These are phyloP conservation scores for Pinus albicaulis DNA, from an alignment of 75 land plant genomes.

Conservation along the genomic window DNA sequence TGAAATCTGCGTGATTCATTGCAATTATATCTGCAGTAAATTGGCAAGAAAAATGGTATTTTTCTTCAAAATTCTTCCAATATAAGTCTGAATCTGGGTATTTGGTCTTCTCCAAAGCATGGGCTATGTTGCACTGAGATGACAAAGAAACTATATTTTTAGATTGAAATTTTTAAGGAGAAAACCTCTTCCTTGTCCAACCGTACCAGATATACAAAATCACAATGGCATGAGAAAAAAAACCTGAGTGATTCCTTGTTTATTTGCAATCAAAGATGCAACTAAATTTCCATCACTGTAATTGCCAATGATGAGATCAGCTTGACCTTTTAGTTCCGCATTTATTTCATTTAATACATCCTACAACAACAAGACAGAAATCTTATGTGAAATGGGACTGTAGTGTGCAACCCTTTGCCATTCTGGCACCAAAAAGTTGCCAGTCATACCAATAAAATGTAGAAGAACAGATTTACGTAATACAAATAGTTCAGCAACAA, in stretches of 20 bases:
- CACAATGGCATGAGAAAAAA: not conserved
- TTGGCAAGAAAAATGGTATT: constrained; percentile 81
- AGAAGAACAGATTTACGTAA: too few relatives aligned
- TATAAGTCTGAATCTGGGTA: constrained; percentile 82
- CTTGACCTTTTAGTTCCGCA: constrained; percentile 53
- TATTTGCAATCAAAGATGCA: constrained; percentile 60
- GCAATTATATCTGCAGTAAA: constrained; percentile 81
- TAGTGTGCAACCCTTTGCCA: too few relatives aligned
- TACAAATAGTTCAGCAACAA: too few relatives aligned
- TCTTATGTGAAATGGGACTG: too few relatives aligned
- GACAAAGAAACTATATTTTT: not conserved
- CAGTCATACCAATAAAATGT: too few relatives aligned
- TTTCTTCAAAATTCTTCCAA: constrained; percentile 66
- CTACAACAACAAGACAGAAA: constrained; percentile 16
- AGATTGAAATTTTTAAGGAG: not conserved
- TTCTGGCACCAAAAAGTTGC: too few relatives aligned
- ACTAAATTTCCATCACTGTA: constrained; percentile 84
- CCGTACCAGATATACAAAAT: not conserved
- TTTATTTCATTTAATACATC: constrained; percentile 52
- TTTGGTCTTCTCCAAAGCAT: constrained; percentile 83
- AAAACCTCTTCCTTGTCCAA: not conserved
- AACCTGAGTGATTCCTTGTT: constrained; percentile 71
- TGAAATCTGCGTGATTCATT: constrained; percentile 80
- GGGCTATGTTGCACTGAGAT: constrained; percentile 70
- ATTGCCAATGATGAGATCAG: constrained; percentile 79